Percentiles rank a stretch among this genome's conserved stretches.
phyloP scores from a whole-genome alignment of 2,329 filamentous ascomycete genomes.

The Zopfia rhizophila region DNA sequence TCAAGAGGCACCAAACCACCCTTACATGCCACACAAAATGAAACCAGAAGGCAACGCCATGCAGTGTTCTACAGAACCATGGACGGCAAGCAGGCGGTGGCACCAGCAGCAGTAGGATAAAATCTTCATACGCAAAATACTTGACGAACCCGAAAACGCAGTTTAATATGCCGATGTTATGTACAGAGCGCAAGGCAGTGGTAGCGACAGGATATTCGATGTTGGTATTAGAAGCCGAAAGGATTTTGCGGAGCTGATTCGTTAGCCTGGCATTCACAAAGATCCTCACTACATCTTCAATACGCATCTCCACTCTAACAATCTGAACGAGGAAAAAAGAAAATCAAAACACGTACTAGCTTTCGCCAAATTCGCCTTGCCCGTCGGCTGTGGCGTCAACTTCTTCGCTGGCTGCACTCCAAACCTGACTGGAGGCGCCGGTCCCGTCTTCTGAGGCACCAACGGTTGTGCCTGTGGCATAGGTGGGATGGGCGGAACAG shows the following conservation, averaged over 20 bases:
- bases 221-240: conserved; percentile 69
- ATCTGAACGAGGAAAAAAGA: conserved; percentile 5
- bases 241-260: conserved; percentile 72
- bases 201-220: neutral
- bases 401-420: conserved; percentile 81
- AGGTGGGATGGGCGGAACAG: conserved; percentile 66
- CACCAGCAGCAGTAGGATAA: no score
- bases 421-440: conserved; percentile 88
- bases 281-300: neutral
- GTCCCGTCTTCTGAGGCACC: conserved; percentile 82
- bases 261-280: no score
- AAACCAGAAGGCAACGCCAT: no score
- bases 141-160: no score
- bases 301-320: neutral
- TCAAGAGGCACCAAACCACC: no score
- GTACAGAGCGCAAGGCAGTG: conserved; percentile 28
- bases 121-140: no score
- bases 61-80: no score
- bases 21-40: no score
- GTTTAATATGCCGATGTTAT: no score
- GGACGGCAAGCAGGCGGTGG: no score
- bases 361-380: conserved; percentile 90
- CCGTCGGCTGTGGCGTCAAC: conserved; percentile 85
- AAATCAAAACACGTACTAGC: conserved; percentile 79
- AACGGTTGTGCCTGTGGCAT: conserved; percentile 71